Conservation (phyloP, 129 eudicot genomes). For the Artemisia tridentata region DNA sequence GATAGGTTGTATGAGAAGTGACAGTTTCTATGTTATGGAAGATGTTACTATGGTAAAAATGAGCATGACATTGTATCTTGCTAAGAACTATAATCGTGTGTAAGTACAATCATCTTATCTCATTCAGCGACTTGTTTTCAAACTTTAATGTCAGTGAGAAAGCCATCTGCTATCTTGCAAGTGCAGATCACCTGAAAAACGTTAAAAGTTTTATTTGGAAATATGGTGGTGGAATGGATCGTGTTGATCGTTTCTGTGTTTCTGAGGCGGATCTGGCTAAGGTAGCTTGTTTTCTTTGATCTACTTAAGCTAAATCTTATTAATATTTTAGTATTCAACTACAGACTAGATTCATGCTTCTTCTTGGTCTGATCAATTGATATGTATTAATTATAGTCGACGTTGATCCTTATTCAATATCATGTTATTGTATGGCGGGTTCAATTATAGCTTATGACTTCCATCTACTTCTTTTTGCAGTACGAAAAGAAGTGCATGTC, state of each 20-base stretch:
- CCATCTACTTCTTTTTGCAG: constrained; percentile 43
- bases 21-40: not conserved
- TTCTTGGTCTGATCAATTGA: not conserved
- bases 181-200: constrained; percentile 67
- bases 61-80: not conserved
- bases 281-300: constrained; percentile 38
- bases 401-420: too few species aligned
- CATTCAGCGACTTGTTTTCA: not conserved
- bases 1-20: not conserved
- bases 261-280: constrained; percentile 59
- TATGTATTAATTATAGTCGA: not conserved
- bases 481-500: constrained; percentile 75
- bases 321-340: not conserved
- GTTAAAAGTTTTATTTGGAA: constrained; percentile 83
- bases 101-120: not conserved
- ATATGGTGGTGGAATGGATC: constrained; percentile 78
- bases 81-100: not conserved
- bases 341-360: not conserved
- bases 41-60: not conserved
- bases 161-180: constrained; percentile 72
- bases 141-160: constrained; percentile 51
- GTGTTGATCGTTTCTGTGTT: constrained; percentile 53
- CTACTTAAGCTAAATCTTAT: not conserved
- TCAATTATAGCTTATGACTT: not conserved
- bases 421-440: too few species aligned